Base-by-base conservation (phyloP, 1,284 basidiomycete genomes). In the Ceratobasidium sp. region DNA sequence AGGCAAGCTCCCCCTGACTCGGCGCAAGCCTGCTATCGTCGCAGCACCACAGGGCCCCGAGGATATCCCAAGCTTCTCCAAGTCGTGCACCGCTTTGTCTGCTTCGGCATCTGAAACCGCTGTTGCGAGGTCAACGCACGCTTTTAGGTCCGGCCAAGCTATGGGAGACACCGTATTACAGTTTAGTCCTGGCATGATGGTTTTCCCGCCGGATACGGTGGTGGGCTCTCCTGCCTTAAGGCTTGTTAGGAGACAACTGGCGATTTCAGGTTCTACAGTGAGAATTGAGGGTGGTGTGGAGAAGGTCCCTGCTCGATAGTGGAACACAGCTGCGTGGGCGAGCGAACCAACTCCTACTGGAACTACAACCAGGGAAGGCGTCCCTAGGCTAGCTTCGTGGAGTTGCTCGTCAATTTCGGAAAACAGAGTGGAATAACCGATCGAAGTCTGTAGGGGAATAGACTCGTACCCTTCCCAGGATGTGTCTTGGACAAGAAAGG, bases 111-210 rank as follows among this genome's bases (percentile, higher is more conserved):
- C 71, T 4, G 50, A 23, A 6, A 72, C 54, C 14, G 53, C 57
- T 16, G 67, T 69, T 21, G 52, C 41, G 2, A 41, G 59, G 36
- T 71, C 71, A 2, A 72, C 49, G 14, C 66, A 58, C 7, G 29
- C 47, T 6, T 41, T 9, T 8, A 72, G 56, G 29, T 69, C 59
- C 5, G 70, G 71, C 67, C 70, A 72, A 6, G 70, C 70, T 0
- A 66, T 53, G 23, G 30, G 13, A 1, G 71, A 72, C n/a, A 59
- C 52, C 14, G 70, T 72, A n/a, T 67, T 70, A 29, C 71, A 72
- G 25, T 69, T 67, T 1, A 72, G 56, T 3, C 71, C 71, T n/a
- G 52, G 25, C 71, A 72, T 72, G 44, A 70, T 69, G 14, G 71
- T 71, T 23, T 64, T 14, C 1, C 41, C 44, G 14, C 58, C 69